phyloP scores from a whole-genome alignment of 768 basidiomycete species.

The Lepiota subincarnata region DNA sequence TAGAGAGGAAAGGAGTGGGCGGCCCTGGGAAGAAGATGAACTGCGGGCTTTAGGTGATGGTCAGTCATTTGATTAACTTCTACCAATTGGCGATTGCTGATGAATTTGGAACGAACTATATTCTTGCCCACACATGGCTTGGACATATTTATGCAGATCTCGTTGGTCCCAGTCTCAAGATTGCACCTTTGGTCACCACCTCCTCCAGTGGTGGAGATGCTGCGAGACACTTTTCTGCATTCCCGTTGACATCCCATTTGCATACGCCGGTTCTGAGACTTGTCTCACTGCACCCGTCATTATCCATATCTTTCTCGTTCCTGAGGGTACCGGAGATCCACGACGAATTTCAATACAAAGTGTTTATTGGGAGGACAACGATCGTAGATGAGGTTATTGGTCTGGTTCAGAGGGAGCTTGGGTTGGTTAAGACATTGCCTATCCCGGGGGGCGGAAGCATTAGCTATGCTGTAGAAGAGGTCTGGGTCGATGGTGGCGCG shows the following conservation, averaged over 20 bases:
- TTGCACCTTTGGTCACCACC: constrained; percentile 51
- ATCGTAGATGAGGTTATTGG: constrained; percentile 55
- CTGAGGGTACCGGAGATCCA: constrained; percentile 72
- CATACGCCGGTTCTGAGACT: constrained; percentile 66
- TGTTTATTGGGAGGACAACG: constrained; percentile 57
- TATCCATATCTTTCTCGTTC: constrained; percentile 53
- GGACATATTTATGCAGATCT: constrained; percentile 36
- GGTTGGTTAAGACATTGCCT: constrained; percentile 60
- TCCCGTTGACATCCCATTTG: constrained; percentile 63
- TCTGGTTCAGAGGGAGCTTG: constrained; percentile 56
- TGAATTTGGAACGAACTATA: neutral
- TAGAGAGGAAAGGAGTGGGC: constrained; percentile 52
- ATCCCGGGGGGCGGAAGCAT: constrained; percentile 64
- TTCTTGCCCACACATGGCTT: neutral
- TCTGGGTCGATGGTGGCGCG: constrained; percentile 47
- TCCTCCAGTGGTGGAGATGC: constrained; percentile 28
- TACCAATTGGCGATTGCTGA: neutral
- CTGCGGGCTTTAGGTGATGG: constrained; percentile 63
- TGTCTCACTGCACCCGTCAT: constrained; percentile 61
- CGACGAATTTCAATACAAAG: constrained; percentile 63
- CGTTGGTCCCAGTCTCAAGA: constrained; percentile 35
- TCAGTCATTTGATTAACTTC: constrained; percentile 22
- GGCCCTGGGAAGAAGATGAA: constrained; percentile 70
- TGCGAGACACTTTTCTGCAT: constrained; percentile 61
- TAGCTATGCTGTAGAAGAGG: constrained; percentile 73